A percentile compares a stretch with the other conserved stretches of the same genome.
Conservation (phyloP, 768 basidiomycete genomes). For the Amanita fuliginea region DNA sequence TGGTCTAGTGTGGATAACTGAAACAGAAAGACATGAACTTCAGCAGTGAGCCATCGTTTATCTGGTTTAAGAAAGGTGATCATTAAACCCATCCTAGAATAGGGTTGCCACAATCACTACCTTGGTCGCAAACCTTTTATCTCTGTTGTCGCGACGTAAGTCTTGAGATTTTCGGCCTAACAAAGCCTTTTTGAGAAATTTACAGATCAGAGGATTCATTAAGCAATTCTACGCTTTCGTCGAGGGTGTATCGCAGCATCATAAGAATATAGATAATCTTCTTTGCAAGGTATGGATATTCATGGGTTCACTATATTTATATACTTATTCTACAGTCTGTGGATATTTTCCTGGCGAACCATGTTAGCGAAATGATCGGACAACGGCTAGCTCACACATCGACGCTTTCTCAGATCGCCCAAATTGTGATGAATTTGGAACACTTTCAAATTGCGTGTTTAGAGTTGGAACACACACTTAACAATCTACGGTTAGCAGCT, state of each 20-base stretch:
- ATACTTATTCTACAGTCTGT: conserved; percentile 48
- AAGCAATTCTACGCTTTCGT: conserved; percentile 95
- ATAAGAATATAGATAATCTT: conserved; percentile 85
- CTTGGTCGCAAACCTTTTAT: conserved; percentile 95
- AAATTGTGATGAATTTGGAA: conserved; percentile 87
- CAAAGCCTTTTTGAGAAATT: neutral
- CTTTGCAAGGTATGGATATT: conserved; percentile 61
- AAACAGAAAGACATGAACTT: conserved; percentile 53
- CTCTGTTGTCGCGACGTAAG: conserved; percentile 84
- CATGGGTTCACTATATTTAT: neutral
- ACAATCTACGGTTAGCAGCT: conserved; percentile 57
- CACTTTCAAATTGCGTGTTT: conserved; percentile 79
- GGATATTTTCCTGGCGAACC: conserved; percentile 66
- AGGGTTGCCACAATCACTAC: conserved; percentile 58
- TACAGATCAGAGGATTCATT: conserved; percentile 69
- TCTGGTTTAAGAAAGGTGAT: neutral
- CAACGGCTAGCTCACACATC: conserved; percentile 64
- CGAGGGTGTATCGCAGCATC: conserved; percentile 88
- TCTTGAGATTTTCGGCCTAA: neutral
- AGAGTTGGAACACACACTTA: conserved; percentile 78
- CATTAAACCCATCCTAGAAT: conserved; percentile 28
- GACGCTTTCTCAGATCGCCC: conserved; percentile 83
- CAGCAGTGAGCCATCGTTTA: conserved; percentile 29
- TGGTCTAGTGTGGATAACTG: conserved; percentile 73
- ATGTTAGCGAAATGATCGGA: conserved; percentile 68